Conservation (phyloP, 768 basidiomycete genomes). For the Boletus sensibilis region DNA sequence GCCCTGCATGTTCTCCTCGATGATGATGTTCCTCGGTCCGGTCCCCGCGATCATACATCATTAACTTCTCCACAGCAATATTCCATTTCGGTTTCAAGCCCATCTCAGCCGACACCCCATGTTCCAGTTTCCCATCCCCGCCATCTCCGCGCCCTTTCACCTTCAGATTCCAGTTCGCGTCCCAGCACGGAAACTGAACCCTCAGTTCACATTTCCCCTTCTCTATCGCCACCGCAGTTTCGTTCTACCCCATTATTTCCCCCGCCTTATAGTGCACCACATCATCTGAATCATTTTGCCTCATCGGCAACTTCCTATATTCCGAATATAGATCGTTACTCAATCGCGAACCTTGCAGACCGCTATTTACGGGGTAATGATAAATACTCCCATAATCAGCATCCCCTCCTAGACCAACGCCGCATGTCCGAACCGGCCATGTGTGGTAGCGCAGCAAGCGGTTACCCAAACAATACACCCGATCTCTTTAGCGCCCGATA, state of each 20-base stretch:
- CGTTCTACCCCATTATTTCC: conserved; percentile 40
- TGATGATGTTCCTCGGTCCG: conserved; percentile 34
- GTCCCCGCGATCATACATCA: conserved; percentile 31
- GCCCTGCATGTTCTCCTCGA: conserved; percentile 31
- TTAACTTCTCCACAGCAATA: conserved; percentile 14
- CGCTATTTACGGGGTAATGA: conserved; percentile 41
- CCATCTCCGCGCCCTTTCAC: conserved; percentile 8
- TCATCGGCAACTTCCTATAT: conserved; percentile 40
- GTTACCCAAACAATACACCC: conserved; percentile 33
- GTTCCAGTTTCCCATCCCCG: conserved; percentile 19
- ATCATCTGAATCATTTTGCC: conserved; percentile 46
- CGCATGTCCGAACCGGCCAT: conserved; percentile 69
- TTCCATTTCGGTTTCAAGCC: conserved; percentile 15
- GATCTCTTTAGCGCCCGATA: conserved; percentile 36
- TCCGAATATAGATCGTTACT: conserved; percentile 42
- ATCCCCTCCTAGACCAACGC: conserved; percentile 51
- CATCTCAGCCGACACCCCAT: conserved; percentile 21
- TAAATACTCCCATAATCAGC: conserved; percentile 36
- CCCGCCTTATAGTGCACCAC: conserved; percentile 42
- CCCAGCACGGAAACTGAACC: neutral
- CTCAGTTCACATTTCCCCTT: conserved; percentile 33
- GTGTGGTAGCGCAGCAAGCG: conserved; percentile 42
- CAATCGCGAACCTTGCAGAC: conserved; percentile 37
- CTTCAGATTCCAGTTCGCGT: neutral
- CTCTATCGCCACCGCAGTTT: conserved; percentile 45